Base-by-base conservation (phyloP, 2,329 filamentous ascomycete species). In the Taxawa tesnikishii region DNA sequence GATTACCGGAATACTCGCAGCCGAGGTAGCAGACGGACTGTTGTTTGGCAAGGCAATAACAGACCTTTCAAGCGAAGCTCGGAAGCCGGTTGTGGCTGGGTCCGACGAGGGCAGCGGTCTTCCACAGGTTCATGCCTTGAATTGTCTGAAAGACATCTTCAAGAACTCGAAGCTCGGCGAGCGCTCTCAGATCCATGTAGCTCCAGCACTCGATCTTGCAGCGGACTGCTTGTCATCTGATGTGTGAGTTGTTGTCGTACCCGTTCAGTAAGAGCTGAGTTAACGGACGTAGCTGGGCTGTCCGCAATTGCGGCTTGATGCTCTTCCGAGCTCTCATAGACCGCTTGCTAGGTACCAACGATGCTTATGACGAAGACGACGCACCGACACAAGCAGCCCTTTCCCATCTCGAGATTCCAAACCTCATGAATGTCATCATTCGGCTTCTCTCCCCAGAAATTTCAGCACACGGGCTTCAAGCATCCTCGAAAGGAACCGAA, bases 91-190 rank as follows among this genome's bases (percentile, higher is more conserved):
- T 14, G 64, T 70, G 30, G 70, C 70, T 3, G 58, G 52, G 7
- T 62, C 69, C 2, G 78, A 61, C 9, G 59, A 63, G 38, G 62
- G 70, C 29, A 58, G 67, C 17, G 66, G 80, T 25, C 60, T 96
- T 4, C 80, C 85, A 1, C 88, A 98, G 55, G 90, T 98, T 0
- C 90, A 98, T 54, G 85, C 90, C 0, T 70, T 94, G 50, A 98
- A 98, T 51, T 94, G 83, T 38, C 62, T 98, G 36, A 90, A 90
- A 50, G 85, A 93, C 42, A 78, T 94, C 2, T 90, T 94, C 55
- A 88, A 83, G 36, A 85, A 79, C 43, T 83, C 84, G 0, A 73
- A 75, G 30, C 65, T 96, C 10, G 69, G 82, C 16, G 73, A 74
- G 34, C 69, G 70, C 32, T 81, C 83, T 0, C 83, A 93, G 46